Percentiles rank a stretch among this genome's conserved stretches.
Evolutionary conservation across 768 basidiomycete species (phyloP).

Genomic region (Suillus spraguei): DNA sequence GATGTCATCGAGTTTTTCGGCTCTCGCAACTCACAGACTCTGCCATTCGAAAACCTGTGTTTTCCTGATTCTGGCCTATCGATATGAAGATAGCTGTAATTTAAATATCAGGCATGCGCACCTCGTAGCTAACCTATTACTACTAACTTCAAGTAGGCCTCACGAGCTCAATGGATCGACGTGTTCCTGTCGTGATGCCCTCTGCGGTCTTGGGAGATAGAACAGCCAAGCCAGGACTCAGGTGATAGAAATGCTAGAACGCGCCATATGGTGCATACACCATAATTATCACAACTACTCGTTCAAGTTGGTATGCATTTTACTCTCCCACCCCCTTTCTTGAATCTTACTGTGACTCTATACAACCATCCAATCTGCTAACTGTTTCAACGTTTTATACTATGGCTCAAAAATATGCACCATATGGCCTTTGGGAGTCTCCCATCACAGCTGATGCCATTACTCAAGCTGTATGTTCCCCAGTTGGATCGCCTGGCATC

Average conservation of each 20-base stretch:
- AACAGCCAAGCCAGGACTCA: neutral
- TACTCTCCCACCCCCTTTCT: neutral
- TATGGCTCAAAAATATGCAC: conserved; percentile 36
- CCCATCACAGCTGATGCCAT: conserved; percentile 56
- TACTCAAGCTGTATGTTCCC: conserved; percentile 42
- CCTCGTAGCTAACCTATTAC: no score
- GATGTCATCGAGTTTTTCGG: no score
- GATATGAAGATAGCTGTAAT: no score
- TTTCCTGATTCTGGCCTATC: no score
- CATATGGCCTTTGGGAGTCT: conserved; percentile 67
- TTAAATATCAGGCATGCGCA: no score
- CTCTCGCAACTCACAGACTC: no score
- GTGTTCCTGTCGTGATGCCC: no score
- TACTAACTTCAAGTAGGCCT: no score
- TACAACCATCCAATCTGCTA: neutral
- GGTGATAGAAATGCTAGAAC: neutral
- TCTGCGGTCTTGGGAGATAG: no score
- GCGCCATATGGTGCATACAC: neutral
- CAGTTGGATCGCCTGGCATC: conserved; percentile 10
- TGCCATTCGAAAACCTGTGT: no score
- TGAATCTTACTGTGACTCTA: neutral
- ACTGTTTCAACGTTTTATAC: neutral
- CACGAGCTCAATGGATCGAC: neutral
- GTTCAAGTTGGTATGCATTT: neutral
- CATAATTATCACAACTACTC: neutral